A percentile compares a stretch with the other conserved stretches of the same genome.
Conservation (phyloP, 371 early-diverging fungal species). For the Syncephalis fuscata region DNA sequence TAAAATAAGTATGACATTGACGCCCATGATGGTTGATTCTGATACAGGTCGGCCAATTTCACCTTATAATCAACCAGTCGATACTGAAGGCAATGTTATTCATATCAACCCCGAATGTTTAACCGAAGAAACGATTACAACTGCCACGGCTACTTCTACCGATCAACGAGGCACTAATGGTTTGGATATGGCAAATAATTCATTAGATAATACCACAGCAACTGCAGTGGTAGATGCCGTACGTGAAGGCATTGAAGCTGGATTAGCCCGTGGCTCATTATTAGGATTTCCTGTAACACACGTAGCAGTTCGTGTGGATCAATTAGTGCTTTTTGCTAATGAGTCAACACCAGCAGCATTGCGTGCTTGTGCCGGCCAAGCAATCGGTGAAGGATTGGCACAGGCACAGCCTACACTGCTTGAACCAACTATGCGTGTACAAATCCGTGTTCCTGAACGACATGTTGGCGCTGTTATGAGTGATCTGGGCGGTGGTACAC, state of each 20-base stretch:
- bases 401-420: conserved; percentile 39
- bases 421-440: conserved; percentile 79
- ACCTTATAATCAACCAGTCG: conserved; percentile 2
- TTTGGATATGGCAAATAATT: no score
- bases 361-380: conserved; percentile 39
- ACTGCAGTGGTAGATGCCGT: conserved; percentile 22
- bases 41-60: not conserved
- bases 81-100: conserved; percentile 14
- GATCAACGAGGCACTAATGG: no score
- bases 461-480: conserved; percentile 65
- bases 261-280: conserved; percentile 61
- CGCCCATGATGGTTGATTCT: conserved; percentile 18
- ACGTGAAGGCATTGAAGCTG: conserved; percentile 46
- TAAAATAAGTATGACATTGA: conserved; percentile 32
- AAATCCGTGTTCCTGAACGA: conserved; percentile 46
- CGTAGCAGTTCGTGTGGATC: conserved; percentile 31
- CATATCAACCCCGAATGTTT: not conserved
- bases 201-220: not conserved
- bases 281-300: conserved; percentile 65
- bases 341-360: conserved; percentile 55
- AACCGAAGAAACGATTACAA: not conserved
- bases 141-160: no score
- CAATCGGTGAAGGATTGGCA: conserved; percentile 35
- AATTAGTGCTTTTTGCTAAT: conserved; percentile 31
- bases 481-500: conserved; percentile 56